Conservation (phyloP, 2,329 filamentous ascomycete species). For the Curvularia verruculosa region DNA sequence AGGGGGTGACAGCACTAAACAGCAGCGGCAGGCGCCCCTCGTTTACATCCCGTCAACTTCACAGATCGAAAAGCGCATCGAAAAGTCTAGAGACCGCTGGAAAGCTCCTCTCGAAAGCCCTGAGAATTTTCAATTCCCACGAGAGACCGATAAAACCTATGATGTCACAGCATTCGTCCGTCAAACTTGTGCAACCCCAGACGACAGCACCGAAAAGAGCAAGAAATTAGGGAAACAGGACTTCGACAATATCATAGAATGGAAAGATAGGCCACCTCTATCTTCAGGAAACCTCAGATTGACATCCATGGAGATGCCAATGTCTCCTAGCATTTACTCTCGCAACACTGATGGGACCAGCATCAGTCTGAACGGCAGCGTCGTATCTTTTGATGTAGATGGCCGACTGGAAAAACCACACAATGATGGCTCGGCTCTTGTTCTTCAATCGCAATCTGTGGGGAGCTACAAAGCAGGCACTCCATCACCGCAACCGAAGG, state of each 20-base stretch:
- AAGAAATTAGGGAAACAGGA: neutral
- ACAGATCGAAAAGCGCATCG: conserved; percentile 48
- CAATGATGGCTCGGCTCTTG: conserved; percentile 48
- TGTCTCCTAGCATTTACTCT: conserved; percentile 58
- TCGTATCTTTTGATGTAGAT: conserved; percentile 32
- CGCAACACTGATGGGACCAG: conserved; percentile 50
- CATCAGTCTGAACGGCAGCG: conserved; percentile 44
- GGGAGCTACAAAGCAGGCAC: conserved; percentile 51
- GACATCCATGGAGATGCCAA: conserved; percentile 30
- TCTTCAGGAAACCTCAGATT: conserved; percentile 14
- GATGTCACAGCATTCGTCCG: conserved; percentile 18
- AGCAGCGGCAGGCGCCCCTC: neutral
- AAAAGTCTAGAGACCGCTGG: conserved; percentile 51
- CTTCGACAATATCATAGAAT: too few species aligned
- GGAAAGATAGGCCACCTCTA: neutral
- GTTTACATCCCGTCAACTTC: conserved; percentile 44
- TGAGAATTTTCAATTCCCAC: conserved; percentile 35
- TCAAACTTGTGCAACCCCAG: neutral
- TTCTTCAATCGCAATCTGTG: conserved; percentile 53
- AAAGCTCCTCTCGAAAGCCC: conserved; percentile 48
- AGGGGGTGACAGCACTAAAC: neutral
- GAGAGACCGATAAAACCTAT: conserved; percentile 34
- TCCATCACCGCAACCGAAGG: conserved; percentile 30
- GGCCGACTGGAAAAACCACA: conserved; percentile 13
- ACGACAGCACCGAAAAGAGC: neutral